These are phyloP conservation scores for Linum lewisii DNA, from an alignment of 345 rosid species.

Conservation along the genomic window DNA sequence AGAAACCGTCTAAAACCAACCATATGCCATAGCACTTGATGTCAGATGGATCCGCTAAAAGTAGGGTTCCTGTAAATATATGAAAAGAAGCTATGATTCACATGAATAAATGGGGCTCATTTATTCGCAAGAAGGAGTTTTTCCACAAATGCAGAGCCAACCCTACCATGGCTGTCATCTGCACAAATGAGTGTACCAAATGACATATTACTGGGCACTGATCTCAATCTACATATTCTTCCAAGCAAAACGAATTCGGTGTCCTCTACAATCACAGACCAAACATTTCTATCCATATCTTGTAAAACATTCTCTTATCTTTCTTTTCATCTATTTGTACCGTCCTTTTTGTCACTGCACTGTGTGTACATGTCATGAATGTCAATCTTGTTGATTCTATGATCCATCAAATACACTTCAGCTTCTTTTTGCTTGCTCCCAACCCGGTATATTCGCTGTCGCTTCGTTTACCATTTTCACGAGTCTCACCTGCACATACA, in stretches of 20 bases:
- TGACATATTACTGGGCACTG: conserved; percentile 8
- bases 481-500: conserved; percentile 38
- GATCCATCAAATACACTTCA: conserved; percentile 12
- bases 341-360: conserved; percentile 14
- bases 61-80: too few relatives aligned
- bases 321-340: conserved; percentile 12
- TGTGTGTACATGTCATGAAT: conserved; percentile 8
- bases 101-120: too few relatives aligned
- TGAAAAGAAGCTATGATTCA: too few relatives aligned
- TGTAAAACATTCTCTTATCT: conserved; percentile 1
- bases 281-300: conserved; percentile 8
- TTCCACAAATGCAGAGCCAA: too few relatives aligned
- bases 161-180: too few relatives aligned
- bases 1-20: too few relatives aligned
- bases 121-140: too few relatives aligned
- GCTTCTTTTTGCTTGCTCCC: conserved; percentile 30
- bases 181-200: too few relatives aligned
- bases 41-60: too few relatives aligned
- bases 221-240: conserved; percentile 8
- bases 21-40: too few relatives aligned
- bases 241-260: conserved; percentile 13
- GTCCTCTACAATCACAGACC: background rate
- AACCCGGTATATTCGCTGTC: conserved; percentile 56
- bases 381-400: too few relatives aligned
- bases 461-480: conserved; percentile 69